Evolutionary conservation across 441 rosid species (phyloP), one percentile per base, ranked within the genome.

Genomic region (Manihot esculenta): DNA sequence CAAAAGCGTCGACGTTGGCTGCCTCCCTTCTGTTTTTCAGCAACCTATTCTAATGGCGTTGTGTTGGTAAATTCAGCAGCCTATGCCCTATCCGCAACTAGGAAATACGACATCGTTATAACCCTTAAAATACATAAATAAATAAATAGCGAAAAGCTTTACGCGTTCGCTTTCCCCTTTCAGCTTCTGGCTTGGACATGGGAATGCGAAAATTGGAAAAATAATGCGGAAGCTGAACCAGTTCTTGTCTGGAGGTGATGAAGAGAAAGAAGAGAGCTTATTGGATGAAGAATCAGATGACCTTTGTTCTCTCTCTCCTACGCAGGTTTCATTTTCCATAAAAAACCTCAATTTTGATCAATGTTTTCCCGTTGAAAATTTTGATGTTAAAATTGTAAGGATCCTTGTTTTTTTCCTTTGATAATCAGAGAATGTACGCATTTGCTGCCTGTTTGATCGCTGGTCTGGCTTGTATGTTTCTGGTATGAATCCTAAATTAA

Each of bases 1-100:
- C 64, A 96, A 84, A 56, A 93, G 85, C 48, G 98, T 93, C 76
- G 99, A 91, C 62, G 98, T 69, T 78, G 24, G 14, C 61, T 14
- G 48, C 1, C 62, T 45, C 12, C 49, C 48, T 35, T 26, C 23
- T 26, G 14, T 12, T 18, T 56, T 5, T 18, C 44, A 18, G 18
- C 14, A 12, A 42, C 55, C 54, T 17, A 38, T 59, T 59, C 27
- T 14, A 13, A 47, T 58, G 62, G 48, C 48, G 23, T 9, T 41
- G 26, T 6, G 5, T 26, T 21, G 8, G 47, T 6, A 3, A 44
- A 12, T 47, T 47, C 45, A n/a, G n/a, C n/a, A n/a, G n/a, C n/a
- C n/a, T n/a, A n/a, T n/a, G n/a, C n/a, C n/a, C n/a, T n/a, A n/a
- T n/a, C n/a, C n/a, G n/a, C n/a, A n/a, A n/a, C n/a, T n/a, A n/a